Base-by-base conservation (phyloP, 805 yeast species). In the Zygosaccharomyces pseudorouxii region DNA sequence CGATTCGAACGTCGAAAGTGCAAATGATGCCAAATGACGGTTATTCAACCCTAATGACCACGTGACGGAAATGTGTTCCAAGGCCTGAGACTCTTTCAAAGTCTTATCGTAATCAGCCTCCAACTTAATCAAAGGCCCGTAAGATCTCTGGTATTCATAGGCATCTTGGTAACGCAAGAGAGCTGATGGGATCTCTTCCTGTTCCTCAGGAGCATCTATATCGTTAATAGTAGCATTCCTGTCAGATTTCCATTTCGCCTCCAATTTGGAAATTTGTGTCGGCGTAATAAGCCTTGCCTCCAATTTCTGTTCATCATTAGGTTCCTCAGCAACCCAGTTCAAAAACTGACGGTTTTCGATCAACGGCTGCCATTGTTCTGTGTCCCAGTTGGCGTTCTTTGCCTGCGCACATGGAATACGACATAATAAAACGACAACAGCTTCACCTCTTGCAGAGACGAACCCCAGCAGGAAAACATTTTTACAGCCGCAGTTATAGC, bases 401-500 rank as follows among this genome's bases (percentile, higher is more conserved):
- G 75, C 66, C 60, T 82, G 89, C 1, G 95, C 83, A 67, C 97
- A 90, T 0, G 97, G 97, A 47, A 87, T 72, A 48, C 97, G 80
- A 68, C 97, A 90, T 42, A 90, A 67, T 38, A 89, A 76, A 4
- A 90, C 96, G 50, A 90, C 90, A 33, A 89, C 89, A 4, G 89
- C 82, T 55, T 88, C 95, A 50, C 82, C 78, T 60, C 86, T 87
- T 3, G 97, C 96, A 22, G 89, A 77, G 12, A 90, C 93, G 66
- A 84, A 89, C 0, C 97, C 97, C 33, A 90, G 71, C 22, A 83
- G 73, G 57, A 90, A 90, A 2, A 82, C 85, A 58, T 90, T 90
- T 51, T 74, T 80, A 61, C 78, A 79, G 27, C 96, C 96, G 71
- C 97, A 90, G 60, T 82, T 84, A 69, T 89, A 90, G 70, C 97